phyloP scores from a whole-genome alignment of 352 stramenopile species.

The Thraustochytrium sp. region DNA sequence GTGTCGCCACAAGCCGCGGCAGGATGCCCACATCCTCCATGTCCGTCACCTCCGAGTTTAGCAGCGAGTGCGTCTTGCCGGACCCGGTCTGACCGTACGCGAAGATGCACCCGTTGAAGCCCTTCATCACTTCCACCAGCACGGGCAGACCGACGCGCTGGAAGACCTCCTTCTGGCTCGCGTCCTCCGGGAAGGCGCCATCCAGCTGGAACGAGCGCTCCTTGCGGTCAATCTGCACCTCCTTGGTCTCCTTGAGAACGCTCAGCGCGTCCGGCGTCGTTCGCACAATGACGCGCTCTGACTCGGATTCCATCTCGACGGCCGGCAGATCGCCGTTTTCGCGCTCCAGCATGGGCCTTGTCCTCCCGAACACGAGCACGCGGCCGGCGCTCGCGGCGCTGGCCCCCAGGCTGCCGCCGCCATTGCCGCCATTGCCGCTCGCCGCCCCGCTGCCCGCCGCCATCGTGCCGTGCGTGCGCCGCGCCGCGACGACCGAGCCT shows the following conservation, averaged over 20 bases:
- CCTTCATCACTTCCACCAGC: slow-evolving; percentile 46
- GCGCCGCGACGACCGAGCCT: too few species aligned
- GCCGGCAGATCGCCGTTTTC: slow-evolving; percentile 10
- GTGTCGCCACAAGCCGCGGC: slow-evolving; percentile 42
- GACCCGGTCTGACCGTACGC: slow-evolving; percentile 50
- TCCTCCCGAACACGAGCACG: slow-evolving; percentile 46
- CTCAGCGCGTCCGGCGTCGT: background rate
- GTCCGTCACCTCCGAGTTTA: slow-evolving; percentile 39
- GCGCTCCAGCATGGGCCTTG: slow-evolving; percentile 35
- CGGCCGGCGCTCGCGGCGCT: background rate
- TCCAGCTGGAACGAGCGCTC: slow-evolving; percentile 50
- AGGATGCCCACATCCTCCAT: slow-evolving; percentile 45
- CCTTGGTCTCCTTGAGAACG: background rate
- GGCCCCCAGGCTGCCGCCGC: too few species aligned
- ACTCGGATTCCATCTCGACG: background rate
- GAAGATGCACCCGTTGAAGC: slow-evolving; percentile 50
- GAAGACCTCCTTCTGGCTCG: slow-evolving; percentile 48
- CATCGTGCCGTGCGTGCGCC: too few species aligned
- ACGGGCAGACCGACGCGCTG: slow-evolving; percentile 37
- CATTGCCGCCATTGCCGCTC: too few species aligned
- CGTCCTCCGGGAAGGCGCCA: slow-evolving; percentile 36
- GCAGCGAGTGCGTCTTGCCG: slow-evolving; percentile 49
- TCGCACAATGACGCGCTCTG: background rate
- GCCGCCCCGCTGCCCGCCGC: too few species aligned
- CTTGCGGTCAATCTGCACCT: slow-evolving; percentile 49